Base-by-base conservation (phyloP, 2,329 filamentous ascomycete species). In the Fusarium succisae region DNA sequence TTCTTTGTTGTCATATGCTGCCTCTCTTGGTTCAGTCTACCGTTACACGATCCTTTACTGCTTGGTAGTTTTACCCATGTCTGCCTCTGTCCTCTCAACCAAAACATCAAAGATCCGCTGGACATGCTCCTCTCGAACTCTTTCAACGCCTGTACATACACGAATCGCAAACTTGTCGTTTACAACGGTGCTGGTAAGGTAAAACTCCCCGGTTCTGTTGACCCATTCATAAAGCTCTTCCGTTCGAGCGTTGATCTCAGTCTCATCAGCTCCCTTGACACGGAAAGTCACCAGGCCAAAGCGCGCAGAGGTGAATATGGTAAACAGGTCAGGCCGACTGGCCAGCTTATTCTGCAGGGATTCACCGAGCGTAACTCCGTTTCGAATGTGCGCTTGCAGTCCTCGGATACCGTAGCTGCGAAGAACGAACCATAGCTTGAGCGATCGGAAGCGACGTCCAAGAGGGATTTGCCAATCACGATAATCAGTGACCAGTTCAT, bases 391-490 rank as follows among this genome's bases (percentile, higher is more conserved):
- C 7, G 84, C 87, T 75, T 91, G 91, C 78, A 98, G 83, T 0
- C 95, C 96, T 38, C 87, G 86, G 56, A 97, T 84, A 48, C 96
- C 96, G 79, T 94, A 98, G 48, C 89, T 91, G 47, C 96, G 88
- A 77, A 98, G 85, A 14, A 98, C 95, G 80, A 98, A 98, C 96
- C 96, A 98, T 72, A 98, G 91, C 85, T 98, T 98, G 60, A 98
- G 84, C 8, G 92, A 91, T 66, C 96, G 89, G 88, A 98, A 98
- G 20, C 96, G 88, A 5, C 96, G 88, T 14, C 96, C 96, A 1
- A 98, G 91, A 0, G 96, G 95, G 77, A 98, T 97, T 84, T 98
- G 95, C 96, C 96, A 98, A 86, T 98, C 95, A 41, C 96, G 91
- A 85, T 98, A 98, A 83, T 98, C 96, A 30, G 94, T 98, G 2